phyloP scores from a whole-genome alignment of 129 eudicot species.

The Logfia minima region DNA sequence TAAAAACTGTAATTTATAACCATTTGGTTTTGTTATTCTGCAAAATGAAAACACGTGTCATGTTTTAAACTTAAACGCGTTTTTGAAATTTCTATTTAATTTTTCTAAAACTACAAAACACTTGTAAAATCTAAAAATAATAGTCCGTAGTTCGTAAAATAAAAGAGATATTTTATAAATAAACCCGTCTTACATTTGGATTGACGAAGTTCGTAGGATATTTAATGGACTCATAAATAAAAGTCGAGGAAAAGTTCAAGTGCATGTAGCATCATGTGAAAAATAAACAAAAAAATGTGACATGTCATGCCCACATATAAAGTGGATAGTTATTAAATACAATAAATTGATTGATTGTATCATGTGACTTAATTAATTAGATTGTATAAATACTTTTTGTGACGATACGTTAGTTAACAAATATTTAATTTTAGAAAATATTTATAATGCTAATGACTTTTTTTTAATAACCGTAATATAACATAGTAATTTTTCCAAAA shows the following conservation, averaged over 20 bases:
- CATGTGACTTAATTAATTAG: constrained; percentile 9
- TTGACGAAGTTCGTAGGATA: neutral
- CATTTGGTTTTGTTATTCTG: too few species aligned
- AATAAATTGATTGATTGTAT: constrained; percentile 26
- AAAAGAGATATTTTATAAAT: neutral
- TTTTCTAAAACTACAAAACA: too few species aligned
- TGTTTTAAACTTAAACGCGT: too few species aligned
- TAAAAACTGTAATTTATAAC: too few species aligned
- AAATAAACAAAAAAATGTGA: constrained; percentile 22
- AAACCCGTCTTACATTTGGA: neutral
- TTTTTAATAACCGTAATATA: too few species aligned
- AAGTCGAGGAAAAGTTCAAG: constrained; percentile 24
- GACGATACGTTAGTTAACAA: neutral
- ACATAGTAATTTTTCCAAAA: too few species aligned
- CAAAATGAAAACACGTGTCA: too few species aligned
- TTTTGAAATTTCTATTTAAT: too few species aligned
- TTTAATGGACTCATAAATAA: constrained; percentile 23
- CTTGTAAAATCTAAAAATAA: too few species aligned
- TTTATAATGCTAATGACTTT: too few species aligned
- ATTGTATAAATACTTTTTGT: neutral
- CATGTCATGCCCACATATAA: constrained; percentile 14
- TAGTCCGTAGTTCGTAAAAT: too few species aligned
- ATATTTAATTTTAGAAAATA: too few species aligned
- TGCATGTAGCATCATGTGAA: constrained; percentile 35
- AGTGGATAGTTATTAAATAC: constrained; percentile 22